phyloP scores from a whole-genome alignment of 495 filamentous ascomycete species.

The Aspergillus asperescens region DNA sequence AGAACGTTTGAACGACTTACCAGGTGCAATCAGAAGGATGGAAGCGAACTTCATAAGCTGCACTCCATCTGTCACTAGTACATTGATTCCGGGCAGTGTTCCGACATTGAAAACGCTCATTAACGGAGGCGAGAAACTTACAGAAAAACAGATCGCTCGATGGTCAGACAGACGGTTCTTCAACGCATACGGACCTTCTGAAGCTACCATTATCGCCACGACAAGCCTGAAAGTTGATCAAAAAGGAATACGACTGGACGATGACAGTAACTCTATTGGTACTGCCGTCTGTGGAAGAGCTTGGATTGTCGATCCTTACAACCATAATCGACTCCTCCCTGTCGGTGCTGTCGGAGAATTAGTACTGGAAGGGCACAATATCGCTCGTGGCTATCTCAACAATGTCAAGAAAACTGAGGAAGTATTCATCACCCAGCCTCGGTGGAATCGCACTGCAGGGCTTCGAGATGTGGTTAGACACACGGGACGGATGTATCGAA shows the following conservation, averaged over 20 bases:
- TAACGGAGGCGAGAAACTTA: conserved; percentile 55
- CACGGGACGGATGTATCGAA: conserved; percentile 41
- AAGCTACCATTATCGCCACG: conserved; percentile 46
- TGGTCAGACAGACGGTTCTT: conserved; percentile 42
- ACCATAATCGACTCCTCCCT: conserved; percentile 53
- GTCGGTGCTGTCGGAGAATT: conserved; percentile 62
- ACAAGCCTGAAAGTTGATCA: conserved; percentile 34
- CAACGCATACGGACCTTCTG: conserved; percentile 53
- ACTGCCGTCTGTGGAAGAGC: conserved; percentile 33
- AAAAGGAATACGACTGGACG: conserved; percentile 40
- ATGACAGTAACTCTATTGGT: conserved; percentile 39
- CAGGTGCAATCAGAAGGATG: conserved; percentile 37
- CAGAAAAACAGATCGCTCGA: conserved; percentile 34
- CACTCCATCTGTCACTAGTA: conserved; percentile 46
- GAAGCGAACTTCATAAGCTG: conserved; percentile 35
- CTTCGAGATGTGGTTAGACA: conserved; percentile 24
- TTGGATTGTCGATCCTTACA: conserved; percentile 57
- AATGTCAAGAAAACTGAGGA: conserved; percentile 49
- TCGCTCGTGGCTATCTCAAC: conserved; percentile 56
- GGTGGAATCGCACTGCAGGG: conserved; percentile 35
- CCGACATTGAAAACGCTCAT: conserved; percentile 46
- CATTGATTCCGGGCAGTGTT: conserved; percentile 41
- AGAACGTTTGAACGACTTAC: conserved; percentile 46
- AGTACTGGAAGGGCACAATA: conserved; percentile 56
- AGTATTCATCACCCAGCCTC: conserved; percentile 52